Evolutionary conservation across 2,329 filamentous ascomycete species (phyloP), one percentile per base, ranked within the genome.

Genomic region (Aureobasidium sp.): DNA sequence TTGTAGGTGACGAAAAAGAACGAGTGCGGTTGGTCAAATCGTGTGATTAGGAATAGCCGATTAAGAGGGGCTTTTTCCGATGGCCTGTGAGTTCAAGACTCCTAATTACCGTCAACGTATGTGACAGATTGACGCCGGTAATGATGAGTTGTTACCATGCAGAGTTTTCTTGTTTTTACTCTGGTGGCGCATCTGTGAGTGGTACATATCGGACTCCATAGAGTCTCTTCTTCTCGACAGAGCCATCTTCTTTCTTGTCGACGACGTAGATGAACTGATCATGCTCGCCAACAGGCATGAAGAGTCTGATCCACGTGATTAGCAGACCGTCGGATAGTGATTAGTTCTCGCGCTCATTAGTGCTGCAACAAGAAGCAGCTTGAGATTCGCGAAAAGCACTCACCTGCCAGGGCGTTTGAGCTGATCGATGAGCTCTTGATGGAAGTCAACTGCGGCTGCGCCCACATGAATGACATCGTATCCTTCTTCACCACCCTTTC

Each of bases 381-480:
- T 27, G 25, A 9, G 17, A 36, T 12, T 22, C 8, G 25, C n/a
- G 8, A 17, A 34, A n/a, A 51, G 15, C 12, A 70, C 70, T 68
- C 59, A 82, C 77, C 86, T 81, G 0, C 94, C 94, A 0, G 93
- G 93, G 2, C 82, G 77, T 66, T 85, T 85, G 67, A 99, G 77
- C 77, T 97, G 94, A 34, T 86, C 82, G 49, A 96, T 76, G 66
- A 97, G 75, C 63, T 84, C 82, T 20, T 82, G 71, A 72, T 96
- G 92, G 61, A 96, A 76, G 70, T 85, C 82, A 27, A 77, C 82
- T 0, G 93, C 93, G 8, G 91, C 89, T 0, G 94, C 94, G 0
- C 94, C 94, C 2, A 97, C 94, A 72, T 97, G 94, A 64, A 99
- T 97, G 2, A 89, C 92, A 80, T 97, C 91, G 81, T 93, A 99